Evolutionary conservation across 257 asterid species (phyloP).

Genomic region (Voacanga thouarsii): DNA sequence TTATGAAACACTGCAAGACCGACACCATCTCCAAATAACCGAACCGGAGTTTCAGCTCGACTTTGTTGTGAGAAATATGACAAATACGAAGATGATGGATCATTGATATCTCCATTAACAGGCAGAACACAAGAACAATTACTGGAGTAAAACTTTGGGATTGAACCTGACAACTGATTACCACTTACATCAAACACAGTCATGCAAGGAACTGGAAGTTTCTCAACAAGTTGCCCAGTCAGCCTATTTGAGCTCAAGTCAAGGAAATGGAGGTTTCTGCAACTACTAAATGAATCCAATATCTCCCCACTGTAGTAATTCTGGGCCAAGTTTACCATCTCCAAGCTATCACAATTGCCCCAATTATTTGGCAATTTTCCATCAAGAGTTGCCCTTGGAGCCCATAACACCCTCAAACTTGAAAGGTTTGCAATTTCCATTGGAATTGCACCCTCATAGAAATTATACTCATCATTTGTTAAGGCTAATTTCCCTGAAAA

Average conservation of each 20-base stretch:
- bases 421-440: slow-evolving; percentile 46
- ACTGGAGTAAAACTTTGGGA: slow-evolving; percentile 52
- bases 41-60: slow-evolving; percentile 38
- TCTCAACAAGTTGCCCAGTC: slow-evolving; percentile 53
- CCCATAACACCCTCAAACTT: slow-evolving; percentile 88
- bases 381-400: slow-evolving; percentile 68
- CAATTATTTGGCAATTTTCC: slow-evolving; percentile 65
- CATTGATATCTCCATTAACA: slow-evolving; percentile 21
- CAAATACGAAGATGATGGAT: slow-evolving; percentile 56
- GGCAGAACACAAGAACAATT: slow-evolving; percentile 41
- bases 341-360: slow-evolving; percentile 73
- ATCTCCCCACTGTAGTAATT: slow-evolving; percentile 59
- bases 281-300: slow-evolving; percentile 42
- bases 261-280: slow-evolving; percentile 75
- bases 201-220: slow-evolving; percentile 86
- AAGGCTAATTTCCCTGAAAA: slow-evolving; percentile 30
- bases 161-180: slow-evolving; percentile 62
- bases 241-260: slow-evolving; percentile 77
- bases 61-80: slow-evolving; percentile 46
- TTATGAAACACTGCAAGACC: slow-evolving; percentile 52
- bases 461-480: slow-evolving; percentile 64
- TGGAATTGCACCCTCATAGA: slow-evolving; percentile 69
- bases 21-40: slow-evolving; percentile 38
- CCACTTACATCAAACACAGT: slow-evolving; percentile 69
- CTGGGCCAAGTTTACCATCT: slow-evolving; percentile 78